These are phyloP conservation scores for Cutaneotrichosporon sp. DNA, from an alignment of 1,284 basidiomycete genomes.

Conservation along the genomic window DNA sequence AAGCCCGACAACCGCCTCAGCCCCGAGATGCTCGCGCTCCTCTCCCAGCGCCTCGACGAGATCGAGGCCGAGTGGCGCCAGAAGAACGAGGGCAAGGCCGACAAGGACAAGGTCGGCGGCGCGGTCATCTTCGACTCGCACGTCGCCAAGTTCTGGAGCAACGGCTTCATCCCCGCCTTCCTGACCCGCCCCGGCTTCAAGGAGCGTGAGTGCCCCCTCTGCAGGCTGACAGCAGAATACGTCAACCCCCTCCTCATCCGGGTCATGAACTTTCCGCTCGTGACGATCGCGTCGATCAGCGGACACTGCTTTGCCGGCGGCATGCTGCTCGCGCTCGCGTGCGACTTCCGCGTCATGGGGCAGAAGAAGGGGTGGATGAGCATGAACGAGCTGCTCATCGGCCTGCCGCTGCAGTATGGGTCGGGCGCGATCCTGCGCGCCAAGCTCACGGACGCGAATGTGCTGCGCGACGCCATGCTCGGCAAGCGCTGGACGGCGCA, in stretches of 20 bases:
- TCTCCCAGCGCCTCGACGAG: slow-evolving; percentile 62
- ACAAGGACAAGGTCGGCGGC: slow-evolving; percentile 53
- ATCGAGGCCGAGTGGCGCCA: slow-evolving; percentile 79
- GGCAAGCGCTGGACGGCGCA: slow-evolving; percentile 76
- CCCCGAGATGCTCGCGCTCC: slow-evolving; percentile 37
- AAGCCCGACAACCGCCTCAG: slow-evolving; percentile 54
- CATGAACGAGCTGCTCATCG: slow-evolving; percentile 90
- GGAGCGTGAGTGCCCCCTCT: not conserved
- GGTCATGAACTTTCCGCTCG: slow-evolving; percentile 54
- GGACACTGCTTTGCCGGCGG: slow-evolving; percentile 85
- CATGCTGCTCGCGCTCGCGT: slow-evolving; percentile 74
- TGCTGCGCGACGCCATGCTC: slow-evolving; percentile 68
- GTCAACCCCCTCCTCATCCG: slow-evolving; percentile 18
- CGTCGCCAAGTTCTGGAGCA: slow-evolving; percentile 85
- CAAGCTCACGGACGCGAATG: slow-evolving; percentile 37
- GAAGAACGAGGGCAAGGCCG: slow-evolving; percentile 3
- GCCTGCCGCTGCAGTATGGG: slow-evolving; percentile 58
- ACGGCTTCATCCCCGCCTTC: slow-evolving; percentile 49
- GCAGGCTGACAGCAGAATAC: slow-evolving; percentile 9
- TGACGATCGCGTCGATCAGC: slow-evolving; percentile 81
- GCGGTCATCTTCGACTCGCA: slow-evolving; percentile 72
- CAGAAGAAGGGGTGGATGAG: slow-evolving; percentile 77
- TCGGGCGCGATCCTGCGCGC: slow-evolving; percentile 60
- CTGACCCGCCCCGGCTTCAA: slow-evolving; percentile 5
- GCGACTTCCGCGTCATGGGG: slow-evolving; percentile 90